Base-by-base conservation (phyloP, 345 rosid species). In the Moricandia moricandioides region DNA sequence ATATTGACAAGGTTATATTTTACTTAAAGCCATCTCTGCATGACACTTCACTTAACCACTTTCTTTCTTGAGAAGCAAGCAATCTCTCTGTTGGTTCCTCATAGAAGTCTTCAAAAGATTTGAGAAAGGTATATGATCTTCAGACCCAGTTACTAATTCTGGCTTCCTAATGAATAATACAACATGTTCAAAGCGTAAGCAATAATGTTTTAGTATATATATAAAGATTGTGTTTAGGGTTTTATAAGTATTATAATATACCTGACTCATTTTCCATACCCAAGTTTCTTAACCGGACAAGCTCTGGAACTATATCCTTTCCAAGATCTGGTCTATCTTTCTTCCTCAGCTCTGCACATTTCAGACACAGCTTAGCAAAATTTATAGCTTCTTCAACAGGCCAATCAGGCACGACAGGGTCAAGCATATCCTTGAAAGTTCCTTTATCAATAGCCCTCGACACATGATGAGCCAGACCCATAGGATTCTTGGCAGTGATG, bases 381-480 rank as follows among this genome's bases (percentile, higher is more conserved):
- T 24, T 45, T 75, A 78, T 30, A 39, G 92, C 86, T 77, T 87
- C 91, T 81, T 88, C 97, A 7, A 89, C 69, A 8, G 94, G 97
- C 96, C 97, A 91, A 57, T 89, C 96, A 4, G 72, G 7, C 29
- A 93, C 84, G 0, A 75, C 54, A 16, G 86, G 87, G 45, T 91
- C 97, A 37, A 93, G 94, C 80, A 91, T 74, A 17, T 88, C 87
- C 10, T 57, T 56, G 1, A 93, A 88, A 26, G 76, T 86, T 69
- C 98, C 96, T 63, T 79, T 86, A 14, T 85, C 85, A 9, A 93
- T 82, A 33, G 98, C 93, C 31, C 74, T 82, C 3, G 72, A 67
- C 14, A 91, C 96, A 45, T 86, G 93, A 74, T 93, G 98, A 27
- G 98, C 85, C 11, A 93, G 65, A 45, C 92, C 98, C 96, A 93